Percentiles rank a stretch among this genome's conserved stretches.
phyloP scores from a whole-genome alignment of 495 filamentous ascomycete species.

The Hypoxylon perforatum region DNA sequence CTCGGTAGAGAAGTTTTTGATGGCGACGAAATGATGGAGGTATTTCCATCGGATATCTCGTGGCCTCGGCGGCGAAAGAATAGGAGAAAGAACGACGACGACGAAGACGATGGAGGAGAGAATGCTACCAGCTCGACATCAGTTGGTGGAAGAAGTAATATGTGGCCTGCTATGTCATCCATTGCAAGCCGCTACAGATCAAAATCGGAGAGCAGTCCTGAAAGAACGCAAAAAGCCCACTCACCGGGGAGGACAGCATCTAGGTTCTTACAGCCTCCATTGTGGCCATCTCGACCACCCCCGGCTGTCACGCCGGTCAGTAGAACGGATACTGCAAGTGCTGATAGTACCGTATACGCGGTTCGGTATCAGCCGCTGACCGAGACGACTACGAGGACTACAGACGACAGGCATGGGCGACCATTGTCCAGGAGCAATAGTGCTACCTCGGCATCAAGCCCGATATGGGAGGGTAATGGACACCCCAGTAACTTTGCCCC shows the following conservation, averaged over 20 bases:
- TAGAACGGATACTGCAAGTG: constrained; percentile 76
- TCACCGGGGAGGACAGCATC: constrained; percentile 46
- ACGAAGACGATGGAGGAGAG: constrained; percentile 39
- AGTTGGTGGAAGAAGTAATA: constrained; percentile 49
- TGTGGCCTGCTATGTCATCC: constrained; percentile 59
- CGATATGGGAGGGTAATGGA: constrained; percentile 36
- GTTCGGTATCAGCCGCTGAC: constrained; percentile 83
- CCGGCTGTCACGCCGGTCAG: constrained; percentile 77
- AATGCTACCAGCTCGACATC: constrained; percentile 28
- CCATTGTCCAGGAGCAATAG: constrained; percentile 49
- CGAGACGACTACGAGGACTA: constrained; percentile 66
- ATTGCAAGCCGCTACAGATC: constrained; percentile 56
- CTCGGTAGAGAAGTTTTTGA: constrained; percentile 95
- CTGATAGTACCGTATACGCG: constrained; percentile 83
- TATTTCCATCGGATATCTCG: constrained; percentile 63
- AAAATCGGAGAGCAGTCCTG: constrained; percentile 40
- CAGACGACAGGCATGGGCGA: constrained; percentile 51
- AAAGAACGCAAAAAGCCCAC: constrained; percentile 33
- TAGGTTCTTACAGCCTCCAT: constrained; percentile 51
- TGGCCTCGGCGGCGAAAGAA: constrained; percentile 52
- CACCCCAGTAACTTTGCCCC: constrained; percentile 22
- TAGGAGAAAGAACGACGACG: constrained; percentile 42
- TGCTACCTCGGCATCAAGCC: constrained; percentile 39
- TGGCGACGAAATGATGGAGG: constrained; percentile 93
- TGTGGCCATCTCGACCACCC: constrained; percentile 71